Conservation (phyloP, 2,329 filamentous ascomycete species). For the Pseudonectria buxi region DNA sequence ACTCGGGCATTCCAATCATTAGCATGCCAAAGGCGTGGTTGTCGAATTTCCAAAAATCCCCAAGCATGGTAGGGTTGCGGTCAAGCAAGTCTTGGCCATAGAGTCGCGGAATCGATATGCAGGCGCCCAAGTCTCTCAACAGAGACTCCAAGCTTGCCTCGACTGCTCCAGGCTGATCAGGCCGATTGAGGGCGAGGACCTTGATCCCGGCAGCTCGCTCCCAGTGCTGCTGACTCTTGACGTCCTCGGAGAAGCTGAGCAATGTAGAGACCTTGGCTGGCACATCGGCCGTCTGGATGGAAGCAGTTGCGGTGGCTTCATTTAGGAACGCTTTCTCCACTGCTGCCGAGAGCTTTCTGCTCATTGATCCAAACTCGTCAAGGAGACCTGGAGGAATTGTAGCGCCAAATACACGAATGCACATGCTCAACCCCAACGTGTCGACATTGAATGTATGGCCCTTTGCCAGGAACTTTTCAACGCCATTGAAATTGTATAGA, state of each 20-base stretch:
- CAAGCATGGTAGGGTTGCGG: constrained; percentile 6
- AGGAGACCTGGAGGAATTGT: constrained; percentile 2
- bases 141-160: constrained; percentile 10
- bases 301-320: constrained; percentile 11
- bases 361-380: too few species aligned
- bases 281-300: constrained; percentile 10
- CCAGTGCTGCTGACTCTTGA: constrained; percentile 10
- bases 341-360: constrained; percentile 4
- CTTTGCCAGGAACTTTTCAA: constrained; percentile 12
- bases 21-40: constrained; percentile 14
- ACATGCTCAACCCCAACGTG: constrained; percentile 9
- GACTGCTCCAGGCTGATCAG: not conserved
- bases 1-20: constrained; percentile 13
- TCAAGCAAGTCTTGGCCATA: constrained; percentile 17
- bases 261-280: constrained; percentile 8
- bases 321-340: constrained; percentile 16
- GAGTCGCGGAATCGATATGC: constrained; percentile 15
- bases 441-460: constrained; percentile 7
- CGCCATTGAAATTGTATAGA: constrained; percentile 7
- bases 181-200: not conserved
- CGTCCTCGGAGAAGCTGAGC: constrained; percentile 9
- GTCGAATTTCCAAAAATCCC: constrained; percentile 19
- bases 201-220: constrained; percentile 10
- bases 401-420: constrained; percentile 11
- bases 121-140: constrained; percentile 16